These are phyloP conservation scores for Sherardia arvensis DNA, from an alignment of 257 asterid genomes.

Conservation along the genomic window DNA sequence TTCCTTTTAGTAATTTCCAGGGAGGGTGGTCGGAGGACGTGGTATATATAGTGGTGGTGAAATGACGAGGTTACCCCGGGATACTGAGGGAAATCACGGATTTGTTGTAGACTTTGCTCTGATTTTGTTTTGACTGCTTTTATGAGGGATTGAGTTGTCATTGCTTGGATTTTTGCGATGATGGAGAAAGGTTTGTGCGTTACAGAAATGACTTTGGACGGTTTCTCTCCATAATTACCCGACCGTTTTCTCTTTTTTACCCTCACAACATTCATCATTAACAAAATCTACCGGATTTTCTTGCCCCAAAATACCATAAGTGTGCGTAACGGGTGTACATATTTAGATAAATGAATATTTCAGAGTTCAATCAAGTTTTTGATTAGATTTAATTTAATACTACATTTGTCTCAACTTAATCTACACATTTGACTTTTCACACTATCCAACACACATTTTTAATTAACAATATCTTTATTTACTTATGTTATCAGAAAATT, in stretches of 20 bases:
- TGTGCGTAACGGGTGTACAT: neutral
- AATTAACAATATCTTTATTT: no score
- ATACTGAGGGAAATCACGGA: slow-evolving; percentile 30
- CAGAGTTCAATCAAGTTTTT: no score
- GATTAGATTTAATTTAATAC: no score
- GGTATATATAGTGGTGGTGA: slow-evolving; percentile 16
- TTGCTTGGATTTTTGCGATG: slow-evolving; percentile 14
- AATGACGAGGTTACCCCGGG: slow-evolving; percentile 41
- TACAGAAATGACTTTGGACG: neutral
- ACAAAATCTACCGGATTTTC: neutral
- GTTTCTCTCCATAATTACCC: neutral
- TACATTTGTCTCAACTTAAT: no score
- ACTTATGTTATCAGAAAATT: no score
- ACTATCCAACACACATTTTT: no score
- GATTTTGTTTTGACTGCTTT: slow-evolving; percentile 56
- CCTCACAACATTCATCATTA: neutral
- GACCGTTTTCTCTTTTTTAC: neutral
- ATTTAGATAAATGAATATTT: no score
- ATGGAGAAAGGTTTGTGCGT: neutral
- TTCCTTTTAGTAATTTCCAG: slow-evolving; percentile 6
- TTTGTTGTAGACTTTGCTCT: slow-evolving; percentile 37
- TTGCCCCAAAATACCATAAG: neutral
- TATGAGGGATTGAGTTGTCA: slow-evolving; percentile 20
- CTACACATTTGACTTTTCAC: no score
- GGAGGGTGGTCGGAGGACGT: slow-evolving; percentile 24